These are phyloP conservation scores for Thelephora terrestris DNA, from an alignment of 1,284 basidiomycete species.

Conservation along the genomic window DNA sequence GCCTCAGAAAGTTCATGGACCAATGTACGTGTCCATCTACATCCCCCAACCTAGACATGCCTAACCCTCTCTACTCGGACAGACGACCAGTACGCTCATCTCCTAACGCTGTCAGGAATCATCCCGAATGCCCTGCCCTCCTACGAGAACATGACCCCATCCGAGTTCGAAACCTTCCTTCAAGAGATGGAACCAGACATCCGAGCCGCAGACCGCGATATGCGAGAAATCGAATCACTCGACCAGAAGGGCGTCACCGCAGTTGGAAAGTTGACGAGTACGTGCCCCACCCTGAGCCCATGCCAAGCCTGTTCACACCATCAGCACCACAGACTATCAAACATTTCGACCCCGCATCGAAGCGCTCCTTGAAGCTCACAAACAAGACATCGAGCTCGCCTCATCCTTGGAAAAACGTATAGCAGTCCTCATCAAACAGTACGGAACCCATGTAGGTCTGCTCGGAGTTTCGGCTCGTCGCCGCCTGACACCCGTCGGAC, in stretches of 20 bases:
- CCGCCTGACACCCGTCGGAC: neutral
- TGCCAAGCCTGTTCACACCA: neutral
- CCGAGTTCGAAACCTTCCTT: constrained; percentile 59
- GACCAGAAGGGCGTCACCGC: constrained; percentile 60
- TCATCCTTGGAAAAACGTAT: constrained; percentile 54
- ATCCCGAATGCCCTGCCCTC: constrained; percentile 38
- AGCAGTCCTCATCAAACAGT: constrained; percentile 49
- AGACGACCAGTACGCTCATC: constrained; percentile 68
- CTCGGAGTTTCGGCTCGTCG: neutral
- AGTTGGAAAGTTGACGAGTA: constrained; percentile 60
- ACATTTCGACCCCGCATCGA: constrained; percentile 49
- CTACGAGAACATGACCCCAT: constrained; percentile 52
- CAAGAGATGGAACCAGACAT: constrained; percentile 74
- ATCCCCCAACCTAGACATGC: neutral
- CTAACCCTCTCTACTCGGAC: neutral
- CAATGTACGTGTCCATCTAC: constrained; percentile 41
- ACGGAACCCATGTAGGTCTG: constrained; percentile 50
- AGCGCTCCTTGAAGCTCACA: constrained; percentile 43
- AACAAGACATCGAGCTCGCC: constrained; percentile 45
- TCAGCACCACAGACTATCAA: constrained; percentile 41
- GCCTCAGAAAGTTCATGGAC: constrained; percentile 60
- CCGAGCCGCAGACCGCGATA: constrained; percentile 66
- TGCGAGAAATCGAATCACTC: constrained; percentile 61
- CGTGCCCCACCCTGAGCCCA: constrained; percentile 2
- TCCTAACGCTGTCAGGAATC: constrained; percentile 53